These are phyloP conservation scores for Coix lacrymajobi DNA, from an alignment of 176 grass and related monocot genomes.

Conservation along the genomic window DNA sequence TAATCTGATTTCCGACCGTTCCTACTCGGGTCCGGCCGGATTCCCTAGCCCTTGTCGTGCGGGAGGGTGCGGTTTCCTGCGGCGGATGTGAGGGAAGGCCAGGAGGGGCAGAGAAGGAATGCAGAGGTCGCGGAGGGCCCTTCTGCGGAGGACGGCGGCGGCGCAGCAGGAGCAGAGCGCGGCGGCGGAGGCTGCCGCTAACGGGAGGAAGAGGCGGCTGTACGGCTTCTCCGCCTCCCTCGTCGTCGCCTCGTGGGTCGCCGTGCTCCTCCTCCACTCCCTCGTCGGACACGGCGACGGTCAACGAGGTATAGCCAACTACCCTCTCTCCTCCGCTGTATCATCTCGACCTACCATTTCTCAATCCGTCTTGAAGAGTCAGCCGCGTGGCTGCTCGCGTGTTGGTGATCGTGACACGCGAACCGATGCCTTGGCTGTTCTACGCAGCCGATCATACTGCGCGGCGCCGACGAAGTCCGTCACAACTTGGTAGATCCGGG, in stretches of 20 bases:
- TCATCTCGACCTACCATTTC: not conserved
- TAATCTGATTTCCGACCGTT: conserved; percentile 21
- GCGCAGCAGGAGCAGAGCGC: conserved; percentile 44
- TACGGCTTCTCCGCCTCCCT: conserved; percentile 72
- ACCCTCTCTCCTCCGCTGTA: not conserved
- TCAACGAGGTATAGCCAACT: conserved; percentile 44
- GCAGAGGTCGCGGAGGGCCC: conserved; percentile 79
- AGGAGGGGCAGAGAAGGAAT: conserved; percentile 30
- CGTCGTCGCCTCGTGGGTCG: conserved; percentile 60
- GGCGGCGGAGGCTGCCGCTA: conserved; percentile 8
- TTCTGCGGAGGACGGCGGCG: conserved; percentile 62
- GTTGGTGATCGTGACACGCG: conserved; percentile 14
- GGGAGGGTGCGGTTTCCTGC: not conserved
- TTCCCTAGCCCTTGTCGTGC: not conserved
- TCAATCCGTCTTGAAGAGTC: not conserved
- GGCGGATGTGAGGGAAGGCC: conserved; percentile 37
- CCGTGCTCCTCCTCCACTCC: conserved; percentile 63
- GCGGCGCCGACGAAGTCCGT: not conserved
- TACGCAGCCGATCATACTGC: not conserved
- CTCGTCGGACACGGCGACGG: conserved; percentile 73
- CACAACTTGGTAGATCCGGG: conserved; percentile 19
- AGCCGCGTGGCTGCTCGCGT: not conserved
- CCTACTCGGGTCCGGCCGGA: not conserved
- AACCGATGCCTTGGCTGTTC: not conserved
- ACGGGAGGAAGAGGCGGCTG: conserved; percentile 40